Evolutionary conservation across 441 rosid species (phyloP).

Genomic region (Brassica balearica): DNA sequence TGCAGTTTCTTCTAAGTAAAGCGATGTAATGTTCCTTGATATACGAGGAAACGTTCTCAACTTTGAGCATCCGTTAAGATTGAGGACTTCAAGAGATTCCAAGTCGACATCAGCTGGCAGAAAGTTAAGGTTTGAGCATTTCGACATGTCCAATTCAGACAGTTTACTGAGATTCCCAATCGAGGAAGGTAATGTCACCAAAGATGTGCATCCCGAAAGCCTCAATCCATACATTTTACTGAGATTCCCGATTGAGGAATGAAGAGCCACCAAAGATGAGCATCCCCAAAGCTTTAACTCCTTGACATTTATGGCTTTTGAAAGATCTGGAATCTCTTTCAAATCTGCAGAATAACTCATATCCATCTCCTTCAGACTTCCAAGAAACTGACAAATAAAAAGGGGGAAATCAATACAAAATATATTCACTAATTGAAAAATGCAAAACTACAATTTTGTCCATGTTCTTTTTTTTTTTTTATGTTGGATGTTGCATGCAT

Average conservation of each 20-base stretch:
- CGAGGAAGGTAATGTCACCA: background rate
- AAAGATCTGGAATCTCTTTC: constrained; percentile 7
- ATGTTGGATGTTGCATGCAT: background rate
- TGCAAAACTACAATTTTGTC: too few relatives aligned
- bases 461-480: background rate
- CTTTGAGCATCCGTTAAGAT: background rate
- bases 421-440: background rate
- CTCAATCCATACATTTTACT: background rate
- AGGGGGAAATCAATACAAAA: background rate
- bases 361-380: background rate
- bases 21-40: background rate
- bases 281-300: background rate
- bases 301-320: background rate
- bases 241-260: background rate
- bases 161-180: background rate
- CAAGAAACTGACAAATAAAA: background rate
- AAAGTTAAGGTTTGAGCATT: background rate
- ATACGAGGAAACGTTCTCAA: background rate
- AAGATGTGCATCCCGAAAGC: constrained; percentile 1
- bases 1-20: background rate
- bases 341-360: constrained; percentile 2
- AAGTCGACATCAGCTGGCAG: background rate
- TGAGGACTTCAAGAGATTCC: background rate
- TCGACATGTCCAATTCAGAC: background rate
- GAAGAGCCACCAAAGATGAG: background rate